Percentiles rank a stretch among this genome's conserved stretches.
Conservation (phyloP, 164 flowering plant species). For the Dillenia turbinata region DNA sequence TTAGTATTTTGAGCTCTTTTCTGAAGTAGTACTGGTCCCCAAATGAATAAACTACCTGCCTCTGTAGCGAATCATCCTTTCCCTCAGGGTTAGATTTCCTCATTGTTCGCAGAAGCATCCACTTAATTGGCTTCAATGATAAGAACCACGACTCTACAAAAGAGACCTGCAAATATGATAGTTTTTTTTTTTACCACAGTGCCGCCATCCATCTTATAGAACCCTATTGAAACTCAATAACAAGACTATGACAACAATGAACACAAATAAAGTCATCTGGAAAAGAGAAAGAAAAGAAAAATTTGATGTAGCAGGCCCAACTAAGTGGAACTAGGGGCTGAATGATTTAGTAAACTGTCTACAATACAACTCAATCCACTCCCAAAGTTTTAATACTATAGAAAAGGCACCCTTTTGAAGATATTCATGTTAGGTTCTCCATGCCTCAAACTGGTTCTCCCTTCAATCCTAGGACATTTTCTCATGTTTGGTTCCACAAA, state of each 20-base stretch:
- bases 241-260: constrained; percentile 2
- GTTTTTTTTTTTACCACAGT: background rate
- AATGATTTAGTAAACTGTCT: background rate
- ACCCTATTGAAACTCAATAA: background rate
- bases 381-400: no score
- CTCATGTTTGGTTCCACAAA: no score
- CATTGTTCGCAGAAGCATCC: constrained; percentile 64
- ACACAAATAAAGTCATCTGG: background rate
- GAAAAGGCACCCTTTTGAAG: no score
- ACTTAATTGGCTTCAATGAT: constrained; percentile 57
- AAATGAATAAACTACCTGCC: constrained; percentile 75
- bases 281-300: background rate
- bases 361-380: no score
- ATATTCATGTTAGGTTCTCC: no score
- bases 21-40: constrained; percentile 95
- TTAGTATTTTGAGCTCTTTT: constrained; percentile 85
- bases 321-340: background rate
- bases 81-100: constrained; percentile 48
- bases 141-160: constrained; percentile 84
- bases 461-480: no score
- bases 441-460: no score
- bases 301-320: background rate
- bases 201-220: no score
- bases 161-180: constrained; percentile 54
- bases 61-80: constrained; percentile 31